Conservation (phyloP, 805 yeast genomes). For the Lachancea thermotolerans region DNA sequence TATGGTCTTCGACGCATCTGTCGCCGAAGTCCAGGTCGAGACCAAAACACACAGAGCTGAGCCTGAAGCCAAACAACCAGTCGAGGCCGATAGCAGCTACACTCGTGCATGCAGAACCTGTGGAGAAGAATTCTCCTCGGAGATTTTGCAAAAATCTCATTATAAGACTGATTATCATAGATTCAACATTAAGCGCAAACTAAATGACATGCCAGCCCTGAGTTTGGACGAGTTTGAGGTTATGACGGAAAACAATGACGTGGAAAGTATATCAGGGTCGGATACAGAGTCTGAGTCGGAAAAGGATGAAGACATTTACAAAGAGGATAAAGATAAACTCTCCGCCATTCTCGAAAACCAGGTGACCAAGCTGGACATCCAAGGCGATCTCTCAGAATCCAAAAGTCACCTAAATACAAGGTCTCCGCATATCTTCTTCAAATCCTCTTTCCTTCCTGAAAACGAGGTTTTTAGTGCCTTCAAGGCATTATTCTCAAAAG, state of each 20-base stretch:
- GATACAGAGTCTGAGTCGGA: constrained; percentile 33
- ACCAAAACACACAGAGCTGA: not conserved
- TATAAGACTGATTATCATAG: constrained; percentile 55
- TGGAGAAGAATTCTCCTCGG: constrained; percentile 14
- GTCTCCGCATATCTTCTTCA: constrained; percentile 61
- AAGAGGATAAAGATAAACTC: constrained; percentile 21
- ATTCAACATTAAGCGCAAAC: constrained; percentile 49
- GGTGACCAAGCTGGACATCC: constrained; percentile 15
- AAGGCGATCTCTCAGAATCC: constrained; percentile 28
- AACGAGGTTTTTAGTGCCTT: constrained; percentile 57
- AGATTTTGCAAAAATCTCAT: constrained; percentile 34
- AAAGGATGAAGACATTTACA: constrained; percentile 17
- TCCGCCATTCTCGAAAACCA: constrained; percentile 24
- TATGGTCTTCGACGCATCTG: constrained; percentile 49
- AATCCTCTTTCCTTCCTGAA: constrained; percentile 40
- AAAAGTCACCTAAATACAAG: constrained; percentile 56
- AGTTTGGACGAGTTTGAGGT: constrained; percentile 54
- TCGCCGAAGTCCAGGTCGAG: constrained; percentile 29
- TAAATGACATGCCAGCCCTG: constrained; percentile 40
- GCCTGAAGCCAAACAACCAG: not conserved
- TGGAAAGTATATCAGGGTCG: constrained; percentile 56
- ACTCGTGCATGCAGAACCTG: constrained; percentile 22
- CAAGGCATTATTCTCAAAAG: constrained; percentile 49
- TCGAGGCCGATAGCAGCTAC: not conserved
- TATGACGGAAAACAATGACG: constrained; percentile 33